Evolutionary conservation across 768 basidiomycete genomes (phyloP).

Genomic region (Mycena indigotica): DNA sequence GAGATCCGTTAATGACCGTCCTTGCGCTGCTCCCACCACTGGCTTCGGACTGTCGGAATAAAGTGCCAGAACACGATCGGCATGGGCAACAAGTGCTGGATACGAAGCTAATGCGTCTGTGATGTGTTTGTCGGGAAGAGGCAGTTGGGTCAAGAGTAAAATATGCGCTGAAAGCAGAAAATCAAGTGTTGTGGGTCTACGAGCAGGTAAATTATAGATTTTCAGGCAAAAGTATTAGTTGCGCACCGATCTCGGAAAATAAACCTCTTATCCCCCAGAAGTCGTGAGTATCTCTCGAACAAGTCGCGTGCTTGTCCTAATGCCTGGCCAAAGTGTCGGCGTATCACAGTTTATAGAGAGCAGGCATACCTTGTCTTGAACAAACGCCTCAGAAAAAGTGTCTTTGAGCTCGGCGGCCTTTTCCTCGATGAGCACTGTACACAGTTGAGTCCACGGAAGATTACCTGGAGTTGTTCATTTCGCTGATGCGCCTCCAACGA

Average conservation of each 20-base stretch:
- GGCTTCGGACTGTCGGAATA: slow-evolving; percentile 28
- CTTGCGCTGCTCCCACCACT: slow-evolving; percentile 23
- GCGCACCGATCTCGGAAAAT: slow-evolving; percentile 53
- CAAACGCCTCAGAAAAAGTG: slow-evolving; percentile 37
- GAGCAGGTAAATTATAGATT: neutral
- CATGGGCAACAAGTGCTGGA: slow-evolving; percentile 59
- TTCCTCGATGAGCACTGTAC: neutral
- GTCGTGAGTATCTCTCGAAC: slow-evolving; percentile 59
- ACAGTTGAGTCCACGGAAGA: neutral
- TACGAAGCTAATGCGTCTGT: slow-evolving; percentile 61
- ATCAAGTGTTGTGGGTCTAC: slow-evolving; percentile 70
- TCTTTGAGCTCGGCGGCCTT: slow-evolving; percentile 31
- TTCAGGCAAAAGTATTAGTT: neutral
- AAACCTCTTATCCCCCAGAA: slow-evolving; percentile 53
- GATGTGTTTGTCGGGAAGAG: slow-evolving; percentile 63
- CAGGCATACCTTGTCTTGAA: slow-evolving; percentile 34
- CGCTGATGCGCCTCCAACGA: neutral
- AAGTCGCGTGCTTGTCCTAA: slow-evolving; percentile 57
- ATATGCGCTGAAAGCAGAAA: slow-evolving; percentile 68
- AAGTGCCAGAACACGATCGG: slow-evolving; percentile 47
- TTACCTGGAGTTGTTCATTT: neutral
- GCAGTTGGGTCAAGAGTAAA: slow-evolving; percentile 57
- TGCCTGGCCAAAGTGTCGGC: too few relatives aligned
- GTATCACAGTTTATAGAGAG: too few relatives aligned
- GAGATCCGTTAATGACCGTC: slow-evolving; percentile 43